phyloP scores from a whole-genome alignment of 345 rosid species.

The Hibiscus mutabilis region DNA sequence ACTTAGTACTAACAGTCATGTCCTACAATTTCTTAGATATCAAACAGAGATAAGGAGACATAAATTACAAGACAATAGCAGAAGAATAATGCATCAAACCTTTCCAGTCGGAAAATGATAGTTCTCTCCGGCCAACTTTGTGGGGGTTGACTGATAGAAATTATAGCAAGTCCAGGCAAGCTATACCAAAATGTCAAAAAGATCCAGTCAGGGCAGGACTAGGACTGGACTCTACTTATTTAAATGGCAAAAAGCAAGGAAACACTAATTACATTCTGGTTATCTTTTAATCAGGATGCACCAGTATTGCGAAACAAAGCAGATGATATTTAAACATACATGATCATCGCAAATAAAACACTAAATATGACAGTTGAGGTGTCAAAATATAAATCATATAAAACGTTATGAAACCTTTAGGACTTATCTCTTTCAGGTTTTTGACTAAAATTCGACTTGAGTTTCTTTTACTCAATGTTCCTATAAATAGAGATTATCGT shows the following conservation, averaged over 20 bases:
- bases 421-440: no score
- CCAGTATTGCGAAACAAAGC: no score
- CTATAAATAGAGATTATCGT: no score
- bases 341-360: no score
- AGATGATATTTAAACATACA: no score
- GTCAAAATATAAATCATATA: no score
- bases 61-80: neutral
- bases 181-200: conserved; percentile 28
- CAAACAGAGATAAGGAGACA: neutral
- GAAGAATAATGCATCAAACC: conserved; percentile 29
- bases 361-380: no score
- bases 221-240: neutral
- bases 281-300: no score
- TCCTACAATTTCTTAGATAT: conserved; percentile 44
- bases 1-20: conserved; percentile 89
- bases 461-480: no score
- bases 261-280: neutral
- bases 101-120: conserved; percentile 69
- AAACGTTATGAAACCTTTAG: no score
- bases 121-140: conserved; percentile 95
- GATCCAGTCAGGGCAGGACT: conserved; percentile 1
- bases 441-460: no score
- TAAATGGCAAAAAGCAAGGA: neutral
- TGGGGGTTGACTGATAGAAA: conserved; percentile 86
- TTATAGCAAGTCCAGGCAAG: conserved; percentile 99